Evolutionary conservation across 768 basidiomycete genomes (phyloP).

Genomic region (Fibroporia radiculosa): DNA sequence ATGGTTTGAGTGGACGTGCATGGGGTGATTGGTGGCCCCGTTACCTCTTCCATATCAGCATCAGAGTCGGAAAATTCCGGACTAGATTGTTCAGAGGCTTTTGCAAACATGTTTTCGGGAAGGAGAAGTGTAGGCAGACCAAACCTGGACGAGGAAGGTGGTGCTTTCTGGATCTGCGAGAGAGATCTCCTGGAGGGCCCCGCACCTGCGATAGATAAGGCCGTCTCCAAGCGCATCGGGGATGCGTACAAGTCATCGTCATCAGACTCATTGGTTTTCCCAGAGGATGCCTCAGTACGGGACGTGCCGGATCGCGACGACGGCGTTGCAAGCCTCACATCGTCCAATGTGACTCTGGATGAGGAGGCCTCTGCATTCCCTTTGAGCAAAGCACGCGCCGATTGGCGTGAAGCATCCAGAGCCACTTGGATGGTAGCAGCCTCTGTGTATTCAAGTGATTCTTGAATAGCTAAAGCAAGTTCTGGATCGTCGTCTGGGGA

Average conservation of each 20-base stretch:
- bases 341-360: constrained; percentile 7
- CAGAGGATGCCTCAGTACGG: not conserved
- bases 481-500: constrained; percentile 48
- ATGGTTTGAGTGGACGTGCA: no score
- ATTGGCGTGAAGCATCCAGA: constrained; percentile 21
- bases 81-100: constrained; percentile 2
- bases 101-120: not conserved
- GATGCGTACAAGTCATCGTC: constrained; percentile 44
- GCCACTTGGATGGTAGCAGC: constrained; percentile 20
- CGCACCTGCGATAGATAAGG: constrained; percentile 58
- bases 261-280: constrained; percentile 9
- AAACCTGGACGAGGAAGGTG: constrained; percentile 22
- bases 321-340: constrained; percentile 3
- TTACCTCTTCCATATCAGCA: constrained; percentile 30
- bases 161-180: not conserved
- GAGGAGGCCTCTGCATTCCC: constrained; percentile 12
- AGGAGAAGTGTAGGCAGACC: constrained; percentile 30
- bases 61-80: constrained; percentile 19
- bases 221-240: constrained; percentile 56
- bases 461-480: constrained; percentile 53
- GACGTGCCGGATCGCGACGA: not conserved
- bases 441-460: constrained; percentile 43
- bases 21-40: no score
- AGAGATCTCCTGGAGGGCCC: constrained; percentile 21
- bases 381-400: not conserved